Conservation (phyloP, 2,329 filamentous ascomycete species). For the Penicillium sp. region DNA sequence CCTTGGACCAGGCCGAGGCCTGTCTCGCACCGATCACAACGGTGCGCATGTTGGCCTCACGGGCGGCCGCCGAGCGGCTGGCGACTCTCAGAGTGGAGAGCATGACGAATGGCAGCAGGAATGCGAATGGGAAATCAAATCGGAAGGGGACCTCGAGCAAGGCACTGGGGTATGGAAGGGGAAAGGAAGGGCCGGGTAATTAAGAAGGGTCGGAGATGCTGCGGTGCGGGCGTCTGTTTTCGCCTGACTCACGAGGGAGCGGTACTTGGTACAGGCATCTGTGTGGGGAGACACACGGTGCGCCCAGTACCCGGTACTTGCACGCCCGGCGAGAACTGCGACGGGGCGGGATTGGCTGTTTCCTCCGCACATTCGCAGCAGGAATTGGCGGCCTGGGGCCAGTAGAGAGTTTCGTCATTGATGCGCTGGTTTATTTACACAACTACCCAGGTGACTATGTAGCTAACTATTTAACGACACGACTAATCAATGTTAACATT, state of each 20-base stretch:
- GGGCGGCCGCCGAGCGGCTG: constrained; percentile 42
- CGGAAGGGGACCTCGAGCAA: constrained; percentile 5
- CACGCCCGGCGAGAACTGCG: constrained; percentile 8
- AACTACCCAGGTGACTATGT: too few species aligned
- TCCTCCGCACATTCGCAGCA: too few species aligned
- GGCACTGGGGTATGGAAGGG: constrained; percentile 11
- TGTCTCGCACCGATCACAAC: constrained; percentile 52
- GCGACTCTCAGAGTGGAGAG: constrained; percentile 48
- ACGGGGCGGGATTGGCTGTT: background rate
- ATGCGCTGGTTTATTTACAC: too few species aligned
- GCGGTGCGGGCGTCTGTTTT: constrained; percentile 18
- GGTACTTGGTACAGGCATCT: constrained; percentile 17
- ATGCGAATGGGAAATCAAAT: constrained; percentile 9
- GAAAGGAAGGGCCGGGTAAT: constrained; percentile 15
- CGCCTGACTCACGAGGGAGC: constrained; percentile 26
- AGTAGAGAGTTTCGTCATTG: too few species aligned
- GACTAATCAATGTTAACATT: too few species aligned
- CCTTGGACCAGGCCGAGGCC: constrained; percentile 83
- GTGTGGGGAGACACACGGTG: constrained; percentile 6
- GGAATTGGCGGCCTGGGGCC: too few species aligned
- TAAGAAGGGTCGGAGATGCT: constrained; percentile 25
- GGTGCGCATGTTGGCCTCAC: constrained; percentile 40
- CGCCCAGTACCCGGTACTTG: constrained; percentile 18
- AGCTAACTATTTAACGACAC: too few species aligned
- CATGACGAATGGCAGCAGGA: constrained; percentile 38